Evolutionary conservation across 257 asterid species (phyloP).

Genomic region (Plantago major): DNA sequence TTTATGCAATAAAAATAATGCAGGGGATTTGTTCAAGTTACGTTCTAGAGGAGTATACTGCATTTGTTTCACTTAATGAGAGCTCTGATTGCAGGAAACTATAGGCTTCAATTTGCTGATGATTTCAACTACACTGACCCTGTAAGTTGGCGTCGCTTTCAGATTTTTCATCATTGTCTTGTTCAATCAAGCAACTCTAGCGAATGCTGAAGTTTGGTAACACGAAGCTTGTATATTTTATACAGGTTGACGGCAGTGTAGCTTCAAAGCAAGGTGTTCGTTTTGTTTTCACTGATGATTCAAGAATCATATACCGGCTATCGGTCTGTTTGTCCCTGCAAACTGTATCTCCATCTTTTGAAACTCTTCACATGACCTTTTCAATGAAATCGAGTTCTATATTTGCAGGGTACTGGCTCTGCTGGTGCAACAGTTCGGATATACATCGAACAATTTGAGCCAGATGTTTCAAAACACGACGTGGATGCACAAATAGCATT

Average conservation of each 20-base stretch:
- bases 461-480: constrained; percentile 68
- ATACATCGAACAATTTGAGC: constrained; percentile 82
- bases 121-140: constrained; percentile 94
- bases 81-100: constrained; percentile 56
- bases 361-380: no score
- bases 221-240: constrained; percentile 12
- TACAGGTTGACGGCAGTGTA: constrained; percentile 89
- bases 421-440: constrained; percentile 94
- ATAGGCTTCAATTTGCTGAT: constrained; percentile 81
- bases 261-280: constrained; percentile 89
- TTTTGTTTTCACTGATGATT: constrained; percentile 84
- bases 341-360: neutral
- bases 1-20: no score
- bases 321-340: constrained; percentile 83
- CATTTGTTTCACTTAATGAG: no score
- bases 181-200: no score
- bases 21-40: no score
- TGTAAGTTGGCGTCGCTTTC: constrained; percentile 57
- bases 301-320: constrained; percentile 83
- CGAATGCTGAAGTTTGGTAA: neutral
- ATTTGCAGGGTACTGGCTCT: constrained; percentile 85
- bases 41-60: no score
- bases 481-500: constrained; percentile 84
- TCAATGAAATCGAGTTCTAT: constrained; percentile 14
- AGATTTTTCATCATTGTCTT: no score